Percentiles rank a stretch among this genome's conserved stretches.
phyloP scores from a whole-genome alignment of 2,329 filamentous ascomycete species.

The Fusarium sp. region DNA sequence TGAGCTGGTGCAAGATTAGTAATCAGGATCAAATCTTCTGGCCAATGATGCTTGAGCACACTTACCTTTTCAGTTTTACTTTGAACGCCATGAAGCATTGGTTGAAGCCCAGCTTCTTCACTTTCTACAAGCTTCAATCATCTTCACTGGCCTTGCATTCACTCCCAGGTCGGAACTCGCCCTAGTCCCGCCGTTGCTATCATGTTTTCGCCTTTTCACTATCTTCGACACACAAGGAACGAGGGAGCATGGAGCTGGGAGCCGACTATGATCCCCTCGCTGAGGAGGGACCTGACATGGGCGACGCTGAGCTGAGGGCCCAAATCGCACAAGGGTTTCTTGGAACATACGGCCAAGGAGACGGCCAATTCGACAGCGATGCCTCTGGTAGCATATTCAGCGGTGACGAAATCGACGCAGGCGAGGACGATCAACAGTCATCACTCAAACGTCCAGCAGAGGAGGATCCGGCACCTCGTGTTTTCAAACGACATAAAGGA shows the following conservation, averaged over 20 bases:
- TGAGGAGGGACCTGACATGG: conserved; percentile 24
- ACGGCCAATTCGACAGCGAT: conserved; percentile 16
- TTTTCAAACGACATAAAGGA: conserved; percentile 60
- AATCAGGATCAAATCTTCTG: conserved; percentile 19
- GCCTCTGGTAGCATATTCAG: conserved; percentile 26
- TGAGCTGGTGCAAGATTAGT: conserved; percentile 28
- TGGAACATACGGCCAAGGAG: conserved; percentile 3
- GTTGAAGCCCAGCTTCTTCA: conserved; percentile 8
- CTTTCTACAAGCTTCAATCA: not conserved
- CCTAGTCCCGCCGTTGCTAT: conserved; percentile 29
- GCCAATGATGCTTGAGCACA: not conserved
- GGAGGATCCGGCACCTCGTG: conserved; percentile 38
- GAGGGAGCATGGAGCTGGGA: conserved; percentile 48
- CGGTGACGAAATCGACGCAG: conserved; percentile 21
- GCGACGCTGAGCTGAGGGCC: conserved; percentile 17
- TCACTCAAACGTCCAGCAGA: conserved; percentile 48
- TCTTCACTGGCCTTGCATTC: not conserved
- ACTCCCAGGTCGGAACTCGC: conserved; percentile 15
- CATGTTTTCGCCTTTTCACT: conserved; percentile 44
- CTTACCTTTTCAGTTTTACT: conserved; percentile 9
- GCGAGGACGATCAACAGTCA: conserved; percentile 14
- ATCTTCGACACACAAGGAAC: conserved; percentile 34
- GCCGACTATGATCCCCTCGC: conserved; percentile 29
- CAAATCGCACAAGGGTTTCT: not conserved
- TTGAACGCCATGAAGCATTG: conserved; percentile 11